Evolutionary conservation across 768 basidiomycete species (phyloP), one percentile per base, ranked within the genome.

Genomic region (Filobasidium floriforme): DNA sequence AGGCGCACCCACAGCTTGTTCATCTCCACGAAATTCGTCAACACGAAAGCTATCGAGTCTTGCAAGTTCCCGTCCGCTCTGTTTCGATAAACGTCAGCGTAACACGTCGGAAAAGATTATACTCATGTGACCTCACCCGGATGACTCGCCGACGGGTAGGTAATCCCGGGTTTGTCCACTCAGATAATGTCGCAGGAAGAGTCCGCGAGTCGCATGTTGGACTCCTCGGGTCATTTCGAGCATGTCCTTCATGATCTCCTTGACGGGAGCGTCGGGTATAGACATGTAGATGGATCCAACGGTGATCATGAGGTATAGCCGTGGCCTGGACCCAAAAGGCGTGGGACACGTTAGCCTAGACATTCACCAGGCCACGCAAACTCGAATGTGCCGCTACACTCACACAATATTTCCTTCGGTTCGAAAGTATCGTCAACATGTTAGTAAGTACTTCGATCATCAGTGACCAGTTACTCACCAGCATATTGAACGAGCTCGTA

Each of bases 181-280:
- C 41, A 98, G 86, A 79, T 98, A 98, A 76, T 99, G 94, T 29
- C 94, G 84, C 41, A 99, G 82, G 80, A 99, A 99, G 41, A 99
- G 81, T 19, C 96, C 96, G 55, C 96, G 84, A 60, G 92, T 91
- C n/a, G 96, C 94, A 77, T 98, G 92, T 69, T 98, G 83, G 5
- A 99, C 92, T 68, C 96, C 96, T 22, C 92, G 83, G 41, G 92
- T 92, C 96, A 98, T 98, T 79, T 99, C 96, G 89, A 99, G 89
- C 94, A 98, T 97, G 79, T 99, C 96, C 83, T 96, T 98, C 94
- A 98, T 99, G 69, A 99, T 92, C 81, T 99, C 94, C 82, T 92
- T 96, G 64, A 98, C 87, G 4, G 94, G 94, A 11, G 94, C 93
- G 66, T 96, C 94, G 1, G 92, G 87, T 61, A 97, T 87, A 32